A percentile compares a stretch with the other conserved stretches of the same genome.
Conservation (phyloP, 108 stramenopile species). For the Discostella pseudostelligera region DNA sequence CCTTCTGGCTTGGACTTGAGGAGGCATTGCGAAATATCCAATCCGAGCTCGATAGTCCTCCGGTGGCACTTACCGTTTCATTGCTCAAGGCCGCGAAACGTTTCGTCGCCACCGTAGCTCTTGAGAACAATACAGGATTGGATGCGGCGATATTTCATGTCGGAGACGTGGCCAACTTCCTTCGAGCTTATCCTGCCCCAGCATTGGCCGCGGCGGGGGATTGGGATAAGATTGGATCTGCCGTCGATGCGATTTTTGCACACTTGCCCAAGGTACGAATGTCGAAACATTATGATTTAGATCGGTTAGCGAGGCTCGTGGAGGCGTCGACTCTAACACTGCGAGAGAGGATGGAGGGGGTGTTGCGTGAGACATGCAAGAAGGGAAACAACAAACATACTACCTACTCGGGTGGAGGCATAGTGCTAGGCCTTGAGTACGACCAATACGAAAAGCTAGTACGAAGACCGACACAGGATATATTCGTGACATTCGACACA, state of each 20-base stretch:
- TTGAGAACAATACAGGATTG: conserved; percentile 89
- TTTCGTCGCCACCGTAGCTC: conserved; percentile 88
- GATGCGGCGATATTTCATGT: conserved; percentile 66
- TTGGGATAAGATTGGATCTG: conserved; percentile 54
- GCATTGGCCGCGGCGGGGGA: conserved; percentile 75
- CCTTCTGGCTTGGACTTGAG: conserved; percentile 81
- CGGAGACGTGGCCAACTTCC: conserved; percentile 77
- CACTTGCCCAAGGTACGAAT: conserved; percentile 83
- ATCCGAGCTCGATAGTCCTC: conserved; percentile 57
- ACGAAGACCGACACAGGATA: conserved; percentile 64
- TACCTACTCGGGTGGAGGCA: conserved; percentile 12
- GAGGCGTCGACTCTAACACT: conserved; percentile 84
- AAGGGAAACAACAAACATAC: conserved; percentile 10
- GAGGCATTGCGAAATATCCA: conserved; percentile 60
- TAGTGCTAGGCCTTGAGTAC: conserved; percentile 62
- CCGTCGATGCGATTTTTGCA: conserved; percentile 73
- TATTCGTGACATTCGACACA: conserved; percentile 80
- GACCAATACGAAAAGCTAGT: conserved; percentile 68
- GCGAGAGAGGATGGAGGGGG: conserved; percentile 43
- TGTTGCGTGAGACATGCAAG: conserved; percentile 57
- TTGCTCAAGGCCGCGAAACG: conserved; percentile 86
- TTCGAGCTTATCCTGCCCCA: conserved; percentile 79
- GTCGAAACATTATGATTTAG: conserved; percentile 83
- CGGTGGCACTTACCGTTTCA: conserved; percentile 59
- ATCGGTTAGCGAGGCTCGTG: conserved; percentile 72